Conservation (phyloP, 2,329 filamentous ascomycete species). For the Talaromyces sp. region DNA sequence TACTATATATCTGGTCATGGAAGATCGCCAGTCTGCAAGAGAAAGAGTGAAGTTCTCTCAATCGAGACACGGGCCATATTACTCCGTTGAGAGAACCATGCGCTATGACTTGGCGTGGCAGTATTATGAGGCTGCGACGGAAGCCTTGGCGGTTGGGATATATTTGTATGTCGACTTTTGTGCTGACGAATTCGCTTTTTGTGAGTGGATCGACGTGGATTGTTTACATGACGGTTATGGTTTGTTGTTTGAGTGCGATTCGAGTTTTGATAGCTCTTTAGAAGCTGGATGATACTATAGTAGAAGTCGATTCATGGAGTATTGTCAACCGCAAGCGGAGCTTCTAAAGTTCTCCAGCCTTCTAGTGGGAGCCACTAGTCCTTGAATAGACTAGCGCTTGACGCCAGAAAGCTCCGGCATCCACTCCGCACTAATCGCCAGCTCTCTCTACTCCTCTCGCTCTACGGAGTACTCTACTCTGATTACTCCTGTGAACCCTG, state of each 20-base stretch:
- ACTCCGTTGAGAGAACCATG: not conserved
- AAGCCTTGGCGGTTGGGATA: not conserved
- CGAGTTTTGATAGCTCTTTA: not conserved
- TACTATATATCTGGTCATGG: not conserved
- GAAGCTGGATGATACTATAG: not conserved
- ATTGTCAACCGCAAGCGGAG: not conserved
- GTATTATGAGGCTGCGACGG: not conserved
- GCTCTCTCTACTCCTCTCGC: conserved; percentile 3
- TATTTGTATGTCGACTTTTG: not conserved
- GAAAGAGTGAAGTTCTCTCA: not conserved
- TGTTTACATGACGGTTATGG: not conserved
- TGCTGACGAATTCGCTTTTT: not conserved
- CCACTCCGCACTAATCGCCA: conserved; percentile 22
- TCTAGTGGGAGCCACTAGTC: not conserved
- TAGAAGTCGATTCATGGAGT: not conserved
- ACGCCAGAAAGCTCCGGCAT: conserved; percentile 13
- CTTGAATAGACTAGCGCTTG: not conserved
- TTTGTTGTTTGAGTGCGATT: not conserved
- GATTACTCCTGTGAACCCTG: not conserved
- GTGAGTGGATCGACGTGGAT: not conserved
- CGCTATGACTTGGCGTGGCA: not conserved
- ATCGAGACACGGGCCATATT: not conserved
- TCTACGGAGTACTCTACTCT: conserved; percentile 6
- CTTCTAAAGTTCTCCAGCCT: conserved; percentile 9
- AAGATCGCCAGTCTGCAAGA: not conserved